These are phyloP conservation scores for Cystobasidiaceae sp. DNA, from an alignment of 1,284 basidiomycete species.

Conservation along the genomic window DNA sequence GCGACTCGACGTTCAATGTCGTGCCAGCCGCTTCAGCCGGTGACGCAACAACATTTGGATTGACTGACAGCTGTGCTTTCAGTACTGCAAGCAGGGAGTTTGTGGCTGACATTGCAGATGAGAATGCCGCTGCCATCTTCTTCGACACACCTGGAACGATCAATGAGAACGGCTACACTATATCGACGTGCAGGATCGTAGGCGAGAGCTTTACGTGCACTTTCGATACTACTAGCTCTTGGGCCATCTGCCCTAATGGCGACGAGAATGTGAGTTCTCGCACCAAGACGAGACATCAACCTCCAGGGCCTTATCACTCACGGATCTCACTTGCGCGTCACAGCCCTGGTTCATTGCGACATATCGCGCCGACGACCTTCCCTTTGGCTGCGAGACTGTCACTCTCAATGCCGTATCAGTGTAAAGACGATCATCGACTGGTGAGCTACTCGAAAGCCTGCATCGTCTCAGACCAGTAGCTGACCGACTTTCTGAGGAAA, in stretches of 20 bases:
- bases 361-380: too few species aligned
- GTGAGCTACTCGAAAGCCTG: too few species aligned
- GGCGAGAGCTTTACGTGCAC: slow-evolving; percentile 3
- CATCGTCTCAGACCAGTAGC: too few species aligned
- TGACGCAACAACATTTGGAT: slow-evolving; percentile 1
- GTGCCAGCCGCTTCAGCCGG: neutral
- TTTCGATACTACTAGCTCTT: neutral
- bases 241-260: slow-evolving; percentile 10
- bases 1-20: neutral
- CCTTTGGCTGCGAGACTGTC: too few species aligned
- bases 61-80: slow-evolving; percentile 7
- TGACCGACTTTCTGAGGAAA: too few species aligned
- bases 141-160: slow-evolving; percentile 19
- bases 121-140: slow-evolving; percentile 2
- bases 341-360: too few species aligned
- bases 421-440: too few species aligned
- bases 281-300: too few species aligned
- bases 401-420: too few species aligned
- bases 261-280: too few species aligned
- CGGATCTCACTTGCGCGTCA: too few species aligned
- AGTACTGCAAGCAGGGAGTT: neutral
- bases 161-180: neutral
- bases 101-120: slow-evolving; percentile 5
- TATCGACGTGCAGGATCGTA: neutral
- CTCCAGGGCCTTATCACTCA: too few species aligned